Evolutionary conservation across 345 rosid genomes (phyloP), one percentile per base, ranked within the genome.

Genomic region (Triadica sebifera): DNA sequence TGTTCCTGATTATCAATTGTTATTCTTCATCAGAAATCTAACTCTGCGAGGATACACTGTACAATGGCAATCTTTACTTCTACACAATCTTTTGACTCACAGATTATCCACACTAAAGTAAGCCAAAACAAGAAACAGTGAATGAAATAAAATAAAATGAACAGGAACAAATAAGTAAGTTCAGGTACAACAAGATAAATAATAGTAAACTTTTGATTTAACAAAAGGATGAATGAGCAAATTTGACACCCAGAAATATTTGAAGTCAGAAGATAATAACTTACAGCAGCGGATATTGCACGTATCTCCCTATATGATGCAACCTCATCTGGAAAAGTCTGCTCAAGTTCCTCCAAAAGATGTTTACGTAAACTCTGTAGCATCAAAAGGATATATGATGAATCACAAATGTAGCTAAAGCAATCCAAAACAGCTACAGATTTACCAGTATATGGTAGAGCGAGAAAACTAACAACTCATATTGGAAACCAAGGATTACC

Each of bases 261-360:
- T n/a, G 65, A 41, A 63, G 45, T 24, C 38, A 24, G 34, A 3
- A 20, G 12, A 51, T 15, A 75, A 68, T 4, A 82, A 85, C 96
- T 87, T 87, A 95, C 98, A 79, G 96, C 94, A 25, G 97, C 98
- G 75, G 98, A 89, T 70, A 72, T 85, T 55, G 96, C 91, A 74
- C 97, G 93, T 67, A 89, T 90, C 71, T 90, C 97, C 85, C 98
- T 90, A 49, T 88, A 93, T 29, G 87, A 83, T 72, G 91, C 97
- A 70, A 91, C 94, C 82, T 95, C 98, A 69, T 88, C 97, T 0
- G 99, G 98, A 81, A 95, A 95, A n/a, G 93, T 75, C 84, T 90
- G 89, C 58, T 89, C 98, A 64, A 95, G 97, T 80, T 95, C 96
- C 76, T 90, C 96, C 49, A 95, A 73, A 51, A 95, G 92, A 83